Evolutionary conservation across 257 asterid species (phyloP).

Genomic region (Nicotiana obtusifolia): DNA sequence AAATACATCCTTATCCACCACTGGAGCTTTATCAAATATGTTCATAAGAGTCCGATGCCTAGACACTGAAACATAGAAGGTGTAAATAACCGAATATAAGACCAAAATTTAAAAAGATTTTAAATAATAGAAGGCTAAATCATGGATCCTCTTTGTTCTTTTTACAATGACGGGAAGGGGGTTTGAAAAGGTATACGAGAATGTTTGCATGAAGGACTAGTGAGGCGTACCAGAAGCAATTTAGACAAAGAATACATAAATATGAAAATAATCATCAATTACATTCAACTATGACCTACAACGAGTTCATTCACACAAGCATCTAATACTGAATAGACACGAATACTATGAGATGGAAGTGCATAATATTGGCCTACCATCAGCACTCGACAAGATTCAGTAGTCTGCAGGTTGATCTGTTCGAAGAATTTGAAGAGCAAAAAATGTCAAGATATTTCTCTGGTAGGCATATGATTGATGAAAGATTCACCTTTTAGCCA

Average conservation of each 20-base stretch:
- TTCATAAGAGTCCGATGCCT: constrained; percentile 84
- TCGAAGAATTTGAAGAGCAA: background rate
- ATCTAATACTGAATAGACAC: background rate
- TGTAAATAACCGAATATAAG: background rate
- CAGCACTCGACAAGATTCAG: background rate
- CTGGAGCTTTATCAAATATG: constrained; percentile 59
- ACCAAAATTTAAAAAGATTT: background rate
- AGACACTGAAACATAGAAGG: constrained; percentile 43
- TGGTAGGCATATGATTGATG: background rate
- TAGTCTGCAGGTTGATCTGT: background rate
- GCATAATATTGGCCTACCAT: background rate
- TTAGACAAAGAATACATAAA: background rate
- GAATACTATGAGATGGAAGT: background rate
- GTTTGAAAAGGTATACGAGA: background rate
- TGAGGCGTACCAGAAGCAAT: background rate
- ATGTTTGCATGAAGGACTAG: background rate
- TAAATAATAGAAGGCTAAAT: background rate
- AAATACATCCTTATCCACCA: constrained; percentile 65
- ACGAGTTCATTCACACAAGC: background rate
- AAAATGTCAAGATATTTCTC: background rate
- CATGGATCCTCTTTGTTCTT: background rate
- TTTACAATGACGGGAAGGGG: background rate
- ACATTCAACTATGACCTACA: background rate
- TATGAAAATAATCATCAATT: background rate
- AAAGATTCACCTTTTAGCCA: background rate